Base-by-base conservation (phyloP, 768 basidiomycete species). In the Boletus vinaceobasis region DNA sequence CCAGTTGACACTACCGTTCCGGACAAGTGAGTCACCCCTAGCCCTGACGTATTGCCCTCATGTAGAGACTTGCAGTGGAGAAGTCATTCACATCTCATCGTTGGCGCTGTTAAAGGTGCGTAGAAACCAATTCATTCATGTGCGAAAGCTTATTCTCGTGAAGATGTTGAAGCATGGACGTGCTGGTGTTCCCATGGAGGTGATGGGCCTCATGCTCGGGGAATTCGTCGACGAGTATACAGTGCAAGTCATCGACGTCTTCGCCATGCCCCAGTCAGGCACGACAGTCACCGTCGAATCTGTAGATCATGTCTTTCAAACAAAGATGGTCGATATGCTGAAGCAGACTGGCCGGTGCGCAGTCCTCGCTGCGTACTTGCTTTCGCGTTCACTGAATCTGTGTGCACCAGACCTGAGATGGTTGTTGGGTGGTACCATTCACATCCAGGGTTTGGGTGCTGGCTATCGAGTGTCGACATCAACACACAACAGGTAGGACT, bases 391-490 rank as follows among this genome's bases (percentile, higher is more conserved):
- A 52, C 48, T 44, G 45, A 62, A 43, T 33, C 53, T 27, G 33
- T n/a, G 46, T 49, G 45, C 7, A 31, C 15, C 55, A 87, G 95
- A 63, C 91, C 96, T 32, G 97, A 98, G 77, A 91, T 88, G 86
- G 97, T 98, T 6, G 97, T 99, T 1, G 97, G 97, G 4, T 99
- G 97, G 97, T 99, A 99, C 68, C 97, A 99, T 74, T 98, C 97
- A 37, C 97, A 99, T 78, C 97, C 97, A 52, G 97, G 97, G 36
- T 99, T 98, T 73, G 97, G 97, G 5, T 99, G 97, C 71, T 99
- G 97, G 97, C 77, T 99, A 38, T 98, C 95, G 43, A 94, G 93
- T 63, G 96, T 98, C 21, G 97, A 99, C 75, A 94, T 98, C 68
- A 97, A 98, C 74, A 99, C 97, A 5, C 97, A 99, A 67, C 97